Conservation (phyloP, 208 protist genomes). For the Trypanosoma conorhini region DNA sequence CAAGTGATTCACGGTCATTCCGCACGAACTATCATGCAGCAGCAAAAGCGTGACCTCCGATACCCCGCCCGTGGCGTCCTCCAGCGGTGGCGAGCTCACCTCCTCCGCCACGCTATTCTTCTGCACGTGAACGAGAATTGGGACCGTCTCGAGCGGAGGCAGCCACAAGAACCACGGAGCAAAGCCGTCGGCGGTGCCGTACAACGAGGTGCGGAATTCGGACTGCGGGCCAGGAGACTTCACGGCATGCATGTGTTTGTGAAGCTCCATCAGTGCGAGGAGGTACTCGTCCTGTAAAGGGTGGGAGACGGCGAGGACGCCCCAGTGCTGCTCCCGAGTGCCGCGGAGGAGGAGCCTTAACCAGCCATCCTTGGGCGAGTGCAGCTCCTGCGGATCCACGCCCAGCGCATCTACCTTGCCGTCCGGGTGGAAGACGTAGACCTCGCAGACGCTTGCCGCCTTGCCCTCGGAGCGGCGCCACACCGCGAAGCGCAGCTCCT, state of each 20-base stretch:
- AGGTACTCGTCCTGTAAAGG: slow-evolving; percentile 1
- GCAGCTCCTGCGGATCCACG: slow-evolving; percentile 3
- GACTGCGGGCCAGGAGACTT: neutral
- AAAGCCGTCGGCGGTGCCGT: neutral
- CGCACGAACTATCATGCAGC: slow-evolving; percentile 43
- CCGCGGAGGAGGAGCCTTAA: slow-evolving; percentile 5
- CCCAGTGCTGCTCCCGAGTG: neutral
- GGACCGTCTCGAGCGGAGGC: slow-evolving; percentile 16
- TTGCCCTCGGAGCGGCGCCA: slow-evolving; percentile 5
- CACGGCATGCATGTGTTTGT: neutral
- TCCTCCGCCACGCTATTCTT: neutral
- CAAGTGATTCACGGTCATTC: slow-evolving; percentile 33
- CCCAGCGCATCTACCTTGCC: slow-evolving; percentile 12
- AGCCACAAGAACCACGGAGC: slow-evolving; percentile 32
- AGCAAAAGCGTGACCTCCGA: slow-evolving; percentile 29
- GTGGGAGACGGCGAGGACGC: neutral
- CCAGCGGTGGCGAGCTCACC: neutral
- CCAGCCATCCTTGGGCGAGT: slow-evolving; percentile 9
- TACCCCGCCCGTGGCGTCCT: neutral
- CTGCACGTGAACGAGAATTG: slow-evolving; percentile 23
- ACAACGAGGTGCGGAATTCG: slow-evolving; percentile 12
- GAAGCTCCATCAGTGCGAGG: neutral
- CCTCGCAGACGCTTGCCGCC: slow-evolving; percentile 12
- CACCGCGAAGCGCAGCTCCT: slow-evolving; percentile 23
- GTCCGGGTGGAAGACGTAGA: slow-evolving; percentile 25